phyloP scores from a whole-genome alignment of 176 grass and related monocot species.

The Chrysopogon serrulatus region DNA sequence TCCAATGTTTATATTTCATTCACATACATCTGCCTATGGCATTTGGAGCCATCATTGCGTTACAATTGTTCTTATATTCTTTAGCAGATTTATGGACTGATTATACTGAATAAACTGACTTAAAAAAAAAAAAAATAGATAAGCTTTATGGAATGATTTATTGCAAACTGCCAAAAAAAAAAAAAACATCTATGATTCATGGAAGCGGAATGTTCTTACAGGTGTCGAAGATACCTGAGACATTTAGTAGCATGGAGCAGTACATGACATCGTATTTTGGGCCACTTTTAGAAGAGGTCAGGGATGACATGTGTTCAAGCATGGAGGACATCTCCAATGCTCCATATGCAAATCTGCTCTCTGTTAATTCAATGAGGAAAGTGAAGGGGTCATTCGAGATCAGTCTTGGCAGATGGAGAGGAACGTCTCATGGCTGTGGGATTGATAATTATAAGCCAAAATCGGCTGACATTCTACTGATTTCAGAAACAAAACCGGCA shows the following conservation, averaged over 20 bases:
- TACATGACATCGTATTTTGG: slow-evolving; percentile 66
- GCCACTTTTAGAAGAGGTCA: slow-evolving; percentile 69
- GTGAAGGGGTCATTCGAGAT: slow-evolving; percentile 41
- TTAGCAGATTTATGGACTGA: not conserved
- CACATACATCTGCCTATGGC: not conserved
- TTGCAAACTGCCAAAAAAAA: not conserved
- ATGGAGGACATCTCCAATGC: slow-evolving; percentile 53
- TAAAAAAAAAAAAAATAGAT: not conserved
- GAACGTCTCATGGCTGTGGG: slow-evolving; percentile 8
- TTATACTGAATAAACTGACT: not conserved
- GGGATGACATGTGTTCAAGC: slow-evolving; percentile 48
- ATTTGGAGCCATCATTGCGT: not conserved
- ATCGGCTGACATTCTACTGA: slow-evolving; percentile 54
- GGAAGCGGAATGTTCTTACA: slow-evolving; percentile 30
- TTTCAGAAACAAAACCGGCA: slow-evolving; percentile 48
- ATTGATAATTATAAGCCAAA: slow-evolving; percentile 53
- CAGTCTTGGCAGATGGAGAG: slow-evolving; percentile 45
- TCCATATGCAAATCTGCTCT: slow-evolving; percentile 42
- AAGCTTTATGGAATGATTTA: not conserved
- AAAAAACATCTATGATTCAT: slow-evolving; percentile 7
- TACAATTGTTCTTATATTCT: not conserved
- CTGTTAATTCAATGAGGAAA: slow-evolving; percentile 37
- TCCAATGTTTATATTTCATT: not conserved
- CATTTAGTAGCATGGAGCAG: slow-evolving; percentile 51
- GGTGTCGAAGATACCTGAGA: slow-evolving; percentile 52